Conservation (phyloP, 1,139 yeast species). For the Groenewaldozyma sp. region DNA sequence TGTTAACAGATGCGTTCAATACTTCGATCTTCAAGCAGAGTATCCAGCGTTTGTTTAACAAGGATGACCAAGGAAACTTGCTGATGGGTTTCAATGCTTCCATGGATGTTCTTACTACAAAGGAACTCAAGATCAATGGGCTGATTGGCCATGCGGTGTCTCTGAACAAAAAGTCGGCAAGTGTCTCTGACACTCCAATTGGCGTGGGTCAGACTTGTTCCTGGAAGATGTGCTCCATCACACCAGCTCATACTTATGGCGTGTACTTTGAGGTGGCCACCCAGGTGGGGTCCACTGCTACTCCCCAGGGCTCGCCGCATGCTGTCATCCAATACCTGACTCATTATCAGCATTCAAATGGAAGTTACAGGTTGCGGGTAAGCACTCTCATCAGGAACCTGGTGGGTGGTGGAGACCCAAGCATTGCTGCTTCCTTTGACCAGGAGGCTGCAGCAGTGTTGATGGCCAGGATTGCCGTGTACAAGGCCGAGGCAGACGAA, state of each 20-base stretch:
- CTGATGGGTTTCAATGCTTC: slow-evolving; percentile 58
- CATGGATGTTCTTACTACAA: slow-evolving; percentile 79
- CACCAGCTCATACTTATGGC: slow-evolving; percentile 85
- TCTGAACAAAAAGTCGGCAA: slow-evolving; percentile 39
- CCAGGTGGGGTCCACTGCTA: slow-evolving; percentile 37
- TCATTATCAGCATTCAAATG: slow-evolving; percentile 57
- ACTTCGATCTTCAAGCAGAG: slow-evolving; percentile 95
- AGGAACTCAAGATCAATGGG: slow-evolving; percentile 85
- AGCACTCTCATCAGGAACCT: slow-evolving; percentile 74
- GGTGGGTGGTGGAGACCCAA: slow-evolving; percentile 41
- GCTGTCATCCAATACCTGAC: slow-evolving; percentile 59
- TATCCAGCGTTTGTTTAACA: slow-evolving; percentile 74
- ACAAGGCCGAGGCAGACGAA: slow-evolving; percentile 71
- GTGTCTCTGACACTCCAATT: slow-evolving; percentile 84
- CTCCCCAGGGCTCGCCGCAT: slow-evolving; percentile 77
- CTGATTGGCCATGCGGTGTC: slow-evolving; percentile 90
- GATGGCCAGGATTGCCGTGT: slow-evolving; percentile 89
- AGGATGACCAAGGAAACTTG: slow-evolving; percentile 79
- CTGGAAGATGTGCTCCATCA: slow-evolving; percentile 75
- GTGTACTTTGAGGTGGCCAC: slow-evolving; percentile 71
- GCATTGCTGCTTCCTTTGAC: slow-evolving; percentile 64
- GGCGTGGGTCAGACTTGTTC: slow-evolving; percentile 91
- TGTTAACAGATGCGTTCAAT: slow-evolving; percentile 90
- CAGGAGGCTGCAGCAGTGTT: slow-evolving; percentile 98
- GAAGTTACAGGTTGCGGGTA: slow-evolving; percentile 73